Conservation (phyloP, 176 grass and related monocot species). For the Carex littledalei region DNA sequence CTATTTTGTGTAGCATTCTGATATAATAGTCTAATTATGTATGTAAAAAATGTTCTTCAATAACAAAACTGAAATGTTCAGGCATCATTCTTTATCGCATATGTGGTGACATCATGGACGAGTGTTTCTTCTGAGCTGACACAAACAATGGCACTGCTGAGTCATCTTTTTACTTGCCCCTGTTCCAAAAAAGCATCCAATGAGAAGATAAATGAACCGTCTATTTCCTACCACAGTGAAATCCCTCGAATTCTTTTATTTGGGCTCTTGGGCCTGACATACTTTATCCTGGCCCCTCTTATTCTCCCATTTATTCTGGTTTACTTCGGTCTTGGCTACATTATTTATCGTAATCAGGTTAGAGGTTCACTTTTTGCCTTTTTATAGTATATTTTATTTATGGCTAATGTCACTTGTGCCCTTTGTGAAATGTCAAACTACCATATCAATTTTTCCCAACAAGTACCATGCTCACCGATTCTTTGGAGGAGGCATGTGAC, state of each 20-base stretch:
- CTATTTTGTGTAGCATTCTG: no score
- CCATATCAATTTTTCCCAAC: background rate
- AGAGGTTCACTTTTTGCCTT: conserved; percentile 25
- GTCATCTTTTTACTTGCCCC: conserved; percentile 40
- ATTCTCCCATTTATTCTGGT: conserved; percentile 90
- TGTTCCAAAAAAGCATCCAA: conserved; percentile 55
- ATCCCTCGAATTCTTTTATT: conserved; percentile 88
- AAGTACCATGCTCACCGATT: background rate
- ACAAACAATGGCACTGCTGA: conserved; percentile 44
- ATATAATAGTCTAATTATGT: no score
- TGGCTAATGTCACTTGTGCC: background rate
- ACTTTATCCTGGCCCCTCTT: conserved; percentile 79
- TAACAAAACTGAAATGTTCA: conserved; percentile 30
- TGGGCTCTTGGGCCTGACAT: conserved; percentile 71
- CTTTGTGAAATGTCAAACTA: background rate
- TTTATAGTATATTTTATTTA: background rate
- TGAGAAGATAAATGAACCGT: conserved; percentile 30
- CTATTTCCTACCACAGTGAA: conserved; percentile 88
- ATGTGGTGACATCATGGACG: conserved; percentile 95
- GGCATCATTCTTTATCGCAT: conserved; percentile 91
- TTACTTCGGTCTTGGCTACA: conserved; percentile 90
- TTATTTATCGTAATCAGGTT: conserved; percentile 93
- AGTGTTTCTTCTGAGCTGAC: conserved; percentile 77
- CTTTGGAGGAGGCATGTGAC: background rate
- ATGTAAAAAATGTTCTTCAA: background rate